Evolutionary conservation across 306 rosid genomes (phyloP).

Genomic region (Sindora glabra): DNA sequence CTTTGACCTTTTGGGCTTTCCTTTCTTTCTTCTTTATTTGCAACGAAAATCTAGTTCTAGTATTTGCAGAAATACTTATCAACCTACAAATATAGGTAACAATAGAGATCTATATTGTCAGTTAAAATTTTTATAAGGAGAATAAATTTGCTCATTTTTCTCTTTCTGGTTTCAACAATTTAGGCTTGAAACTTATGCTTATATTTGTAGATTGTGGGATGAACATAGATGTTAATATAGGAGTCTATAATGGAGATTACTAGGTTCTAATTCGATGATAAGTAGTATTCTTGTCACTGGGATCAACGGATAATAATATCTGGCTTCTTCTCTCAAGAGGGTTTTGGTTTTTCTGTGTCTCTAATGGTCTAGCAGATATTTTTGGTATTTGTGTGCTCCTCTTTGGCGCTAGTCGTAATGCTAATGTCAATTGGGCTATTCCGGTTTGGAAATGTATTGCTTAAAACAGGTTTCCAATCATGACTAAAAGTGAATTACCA

Average conservation of each 20-base stretch:
- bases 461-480: too few relatives aligned
- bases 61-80: not conserved
- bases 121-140: not conserved
- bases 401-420: too few relatives aligned
- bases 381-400: too few relatives aligned
- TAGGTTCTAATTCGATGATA: not conserved
- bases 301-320: not conserved
- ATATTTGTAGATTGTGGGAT: not conserved
- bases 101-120: not conserved
- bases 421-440: too few relatives aligned
- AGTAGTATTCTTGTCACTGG: not conserved
- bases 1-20: not conserved
- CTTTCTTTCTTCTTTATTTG: not conserved
- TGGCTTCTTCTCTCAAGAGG: not conserved
- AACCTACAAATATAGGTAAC: not conserved
- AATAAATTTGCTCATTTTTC: not conserved
- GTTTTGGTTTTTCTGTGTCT: not conserved
- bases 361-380: too few relatives aligned
- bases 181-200: not conserved
- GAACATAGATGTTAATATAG: not conserved
- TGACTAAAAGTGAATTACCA: too few relatives aligned
- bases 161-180: not conserved
- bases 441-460: too few relatives aligned
- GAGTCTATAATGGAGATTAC: not conserved
- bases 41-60: not conserved